Evolutionary conservation across 2,329 filamentous ascomycete species (phyloP).

Genomic region (Talaromyces sp.): DNA sequence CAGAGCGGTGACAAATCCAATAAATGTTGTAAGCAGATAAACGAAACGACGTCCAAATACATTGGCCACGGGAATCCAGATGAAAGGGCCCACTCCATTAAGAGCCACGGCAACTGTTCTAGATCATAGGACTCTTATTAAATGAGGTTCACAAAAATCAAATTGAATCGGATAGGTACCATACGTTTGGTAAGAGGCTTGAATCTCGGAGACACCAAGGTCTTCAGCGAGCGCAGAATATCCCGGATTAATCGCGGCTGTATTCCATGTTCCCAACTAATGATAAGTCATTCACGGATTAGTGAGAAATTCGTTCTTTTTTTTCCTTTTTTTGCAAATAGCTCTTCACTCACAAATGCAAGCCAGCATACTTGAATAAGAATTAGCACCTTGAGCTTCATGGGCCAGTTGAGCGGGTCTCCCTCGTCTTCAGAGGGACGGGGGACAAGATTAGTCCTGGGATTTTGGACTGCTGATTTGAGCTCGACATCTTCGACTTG

Average conservation of each 20-base stretch:
- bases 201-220: neutral
- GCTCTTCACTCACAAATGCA: neutral
- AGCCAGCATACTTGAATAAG: slow-evolving; percentile 4
- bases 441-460: neutral
- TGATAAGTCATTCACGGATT: neutral
- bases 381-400: neutral
- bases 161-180: neutral
- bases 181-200: slow-evolving; percentile 3
- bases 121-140: neutral
- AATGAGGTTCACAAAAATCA: neutral
- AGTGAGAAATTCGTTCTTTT: neutral
- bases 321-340: neutral
- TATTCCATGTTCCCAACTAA: slow-evolving; percentile 4
- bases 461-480: neutral
- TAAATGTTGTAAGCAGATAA: slow-evolving; percentile 1
- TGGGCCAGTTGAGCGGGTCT: slow-evolving; percentile 4
- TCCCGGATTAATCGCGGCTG: neutral
- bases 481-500: slow-evolving; percentile 6
- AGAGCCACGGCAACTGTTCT: slow-evolving; percentile 3
- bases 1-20: slow-evolving; percentile 1
- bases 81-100: slow-evolving; percentile 4
- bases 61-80: slow-evolving; percentile 4
- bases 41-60: slow-evolving; percentile 4
- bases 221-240: neutral
- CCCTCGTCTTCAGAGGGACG: slow-evolving; percentile 4